Base-by-base conservation (phyloP, 768 basidiomycete genomes). In the Cantharellus cinnabarinus region DNA sequence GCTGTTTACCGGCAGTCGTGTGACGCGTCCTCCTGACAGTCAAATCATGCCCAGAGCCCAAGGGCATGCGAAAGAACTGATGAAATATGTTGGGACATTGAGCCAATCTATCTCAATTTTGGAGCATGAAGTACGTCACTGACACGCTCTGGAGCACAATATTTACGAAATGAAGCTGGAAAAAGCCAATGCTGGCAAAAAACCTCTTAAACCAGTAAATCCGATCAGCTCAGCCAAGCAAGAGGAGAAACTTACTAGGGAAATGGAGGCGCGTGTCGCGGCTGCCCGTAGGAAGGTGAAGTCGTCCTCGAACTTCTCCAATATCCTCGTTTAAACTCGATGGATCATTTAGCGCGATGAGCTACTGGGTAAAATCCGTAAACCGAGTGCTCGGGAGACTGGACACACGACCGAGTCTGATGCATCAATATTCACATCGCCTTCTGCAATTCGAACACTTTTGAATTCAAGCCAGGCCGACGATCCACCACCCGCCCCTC, bases 231-330 rank as follows among this genome's bases (percentile, higher is more conserved):
- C 60, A 35, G 60, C 44, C 1, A 62, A 62, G 52, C 38, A 62
- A 14, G 61, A 61, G n/a, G 61, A 62, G 37, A 48, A 54, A 50
- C 38, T 14, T 10, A 58, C 58, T 29, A 40, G 61, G 38, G 60
- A 62, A 14, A 48, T 61, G 50, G 61, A 62, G 50, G 61, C 4
- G 20, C 5, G 50, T n/a, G 61, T 60, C 40, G 61, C 61, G 7
- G 59, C 60, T 48, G 59, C 59, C 3, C 59, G 60, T 10, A 35
- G 42, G 7, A 60, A 62, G 61, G 61, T 62, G 15, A 29, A 29
- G 61, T 29, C 51, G 3, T 34, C 38, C 52, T 54, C 38, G 52
- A 7, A 10, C 35, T 37, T 37, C 7, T 10, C 7, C 29, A 10
- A 10, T 48, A 48, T 48, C 29, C 10, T 48, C 44, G 29, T 48